Percentiles rank a stretch among this genome's conserved stretches.
These are phyloP conservation scores for Solanum medicagineum DNA, from an alignment of 257 asterid species.

Conservation along the genomic window DNA sequence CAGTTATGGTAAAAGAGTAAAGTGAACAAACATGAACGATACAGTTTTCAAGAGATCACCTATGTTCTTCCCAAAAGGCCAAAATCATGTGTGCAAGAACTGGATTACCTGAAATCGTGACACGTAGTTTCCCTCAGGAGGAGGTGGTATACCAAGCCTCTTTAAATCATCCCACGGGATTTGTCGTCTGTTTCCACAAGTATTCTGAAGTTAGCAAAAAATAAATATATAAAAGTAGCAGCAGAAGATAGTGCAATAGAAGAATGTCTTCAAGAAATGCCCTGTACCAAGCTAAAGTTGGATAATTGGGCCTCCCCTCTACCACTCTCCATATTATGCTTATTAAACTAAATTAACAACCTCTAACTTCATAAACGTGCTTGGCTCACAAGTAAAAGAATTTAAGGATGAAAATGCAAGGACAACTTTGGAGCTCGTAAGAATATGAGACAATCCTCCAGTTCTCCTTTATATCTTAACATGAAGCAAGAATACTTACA, in stretches of 20 bases:
- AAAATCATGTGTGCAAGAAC: neutral
- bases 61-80: neutral
- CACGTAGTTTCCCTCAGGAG: conserved; percentile 87
- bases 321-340: neutral
- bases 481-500: neutral
- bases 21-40: neutral
- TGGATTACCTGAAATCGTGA: conserved; percentile 57
- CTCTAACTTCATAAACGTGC: neutral
- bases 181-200: conserved; percentile 35
- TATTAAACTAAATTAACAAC: neutral
- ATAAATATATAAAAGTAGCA: neutral
- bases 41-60: neutral
- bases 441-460: neutral
- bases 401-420: neutral
- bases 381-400: neutral
- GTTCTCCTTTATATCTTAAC: neutral
- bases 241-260: neutral
- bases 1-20: neutral
- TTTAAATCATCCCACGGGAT: conserved; percentile 75
- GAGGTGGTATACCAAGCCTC: conserved; percentile 83
- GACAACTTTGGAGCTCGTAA: conserved; percentile 51
- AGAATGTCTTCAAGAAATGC: neutral
- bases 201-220: neutral
- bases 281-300: neutral
- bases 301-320: neutral